A percentile compares a stretch with the other conserved stretches of the same genome.
These are phyloP conservation scores for Trapa incisa DNA, from an alignment of 345 rosid species.

Conservation along the genomic window DNA sequence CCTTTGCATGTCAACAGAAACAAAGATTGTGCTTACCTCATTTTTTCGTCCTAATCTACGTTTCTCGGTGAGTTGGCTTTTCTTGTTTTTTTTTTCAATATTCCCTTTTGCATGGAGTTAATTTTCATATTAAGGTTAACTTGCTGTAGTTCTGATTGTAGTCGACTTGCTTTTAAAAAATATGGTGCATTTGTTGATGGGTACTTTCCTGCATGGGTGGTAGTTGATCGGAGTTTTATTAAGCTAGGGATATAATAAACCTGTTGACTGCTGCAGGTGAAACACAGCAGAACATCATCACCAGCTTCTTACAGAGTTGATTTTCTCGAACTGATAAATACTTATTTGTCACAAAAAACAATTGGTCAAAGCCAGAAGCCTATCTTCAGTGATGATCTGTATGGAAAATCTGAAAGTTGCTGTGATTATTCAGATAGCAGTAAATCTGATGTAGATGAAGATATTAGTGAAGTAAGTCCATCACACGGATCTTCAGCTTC, in stretches of 20 bases:
- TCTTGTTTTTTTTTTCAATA: neutral
- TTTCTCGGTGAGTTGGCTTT: constrained; percentile 43
- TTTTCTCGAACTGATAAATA: constrained; percentile 41
- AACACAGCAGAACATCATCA: constrained; percentile 63
- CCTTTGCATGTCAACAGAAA: constrained; percentile 52
- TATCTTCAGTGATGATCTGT: constrained; percentile 14
- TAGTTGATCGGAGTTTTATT: neutral
- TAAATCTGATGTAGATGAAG: constrained; percentile 10
- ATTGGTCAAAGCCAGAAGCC: constrained; percentile 17
- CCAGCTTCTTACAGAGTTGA: constrained; percentile 46
- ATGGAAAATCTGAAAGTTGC: constrained; percentile 18
- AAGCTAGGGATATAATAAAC: neutral
- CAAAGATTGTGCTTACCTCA: constrained; percentile 67
- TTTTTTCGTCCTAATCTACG: constrained; percentile 67
- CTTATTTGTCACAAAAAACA: constrained; percentile 33
- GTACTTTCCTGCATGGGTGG: neutral
- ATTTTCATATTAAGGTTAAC: neutral
- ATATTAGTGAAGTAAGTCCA: constrained; percentile 23
- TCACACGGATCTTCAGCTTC: constrained; percentile 20
- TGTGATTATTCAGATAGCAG: constrained; percentile 13
- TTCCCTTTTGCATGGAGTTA: neutral
- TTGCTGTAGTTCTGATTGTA: neutral
- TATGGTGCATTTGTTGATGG: neutral
- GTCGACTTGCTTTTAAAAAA: neutral
- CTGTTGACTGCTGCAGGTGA: constrained; percentile 41